A percentile compares a stretch with the other conserved stretches of the same genome.
phyloP scores from a whole-genome alignment of 441 rosid genomes.

The Dalechampia spathulata region DNA sequence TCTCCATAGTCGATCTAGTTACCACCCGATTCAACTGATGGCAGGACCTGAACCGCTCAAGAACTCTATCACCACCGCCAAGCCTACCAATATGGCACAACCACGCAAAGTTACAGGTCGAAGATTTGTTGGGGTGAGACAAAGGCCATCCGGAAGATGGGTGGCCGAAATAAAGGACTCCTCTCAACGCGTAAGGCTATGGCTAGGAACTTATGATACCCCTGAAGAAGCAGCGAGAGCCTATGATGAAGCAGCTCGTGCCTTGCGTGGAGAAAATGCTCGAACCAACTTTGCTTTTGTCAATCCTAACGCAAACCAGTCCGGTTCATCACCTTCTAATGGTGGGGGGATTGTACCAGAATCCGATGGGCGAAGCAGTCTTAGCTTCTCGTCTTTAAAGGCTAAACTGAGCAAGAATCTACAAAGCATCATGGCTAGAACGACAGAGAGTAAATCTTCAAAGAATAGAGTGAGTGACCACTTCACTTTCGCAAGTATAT shows the following conservation, averaged over 20 bases:
- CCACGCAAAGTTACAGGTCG: slow-evolving; percentile 21
- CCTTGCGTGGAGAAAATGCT: slow-evolving; percentile 63
- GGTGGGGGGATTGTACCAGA: slow-evolving; percentile 16
- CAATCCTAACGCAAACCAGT: slow-evolving; percentile 9
- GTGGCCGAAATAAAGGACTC: slow-evolving; percentile 93
- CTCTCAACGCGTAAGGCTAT: slow-evolving; percentile 63
- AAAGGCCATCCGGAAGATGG: slow-evolving; percentile 82
- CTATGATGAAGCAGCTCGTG: slow-evolving; percentile 65
- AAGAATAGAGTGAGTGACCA: slow-evolving; percentile 65
- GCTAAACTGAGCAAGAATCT: slow-evolving; percentile 62
- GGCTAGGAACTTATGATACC: slow-evolving; percentile 75
- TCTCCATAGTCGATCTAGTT: too few species aligned
- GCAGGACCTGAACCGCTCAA: slow-evolving; percentile 27
- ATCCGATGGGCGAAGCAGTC: slow-evolving; percentile 27
- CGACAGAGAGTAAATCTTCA: slow-evolving; percentile 33
- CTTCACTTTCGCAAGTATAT: slow-evolving; percentile 57
- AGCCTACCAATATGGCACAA: slow-evolving; percentile 8
- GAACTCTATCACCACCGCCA: slow-evolving; percentile 5
- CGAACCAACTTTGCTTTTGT: slow-evolving; percentile 43
- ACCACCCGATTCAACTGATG: slow-evolving; percentile 24
- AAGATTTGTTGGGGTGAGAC: slow-evolving; percentile 67
- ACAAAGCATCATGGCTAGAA: slow-evolving; percentile 47
- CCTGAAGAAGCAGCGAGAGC: slow-evolving; percentile 77
- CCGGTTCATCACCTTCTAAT: slow-evolving; percentile 16
- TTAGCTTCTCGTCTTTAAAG: slow-evolving; percentile 51